phyloP scores from a whole-genome alignment of 2,329 filamentous ascomycete species.

The Colletotrichum sublineola region DNA sequence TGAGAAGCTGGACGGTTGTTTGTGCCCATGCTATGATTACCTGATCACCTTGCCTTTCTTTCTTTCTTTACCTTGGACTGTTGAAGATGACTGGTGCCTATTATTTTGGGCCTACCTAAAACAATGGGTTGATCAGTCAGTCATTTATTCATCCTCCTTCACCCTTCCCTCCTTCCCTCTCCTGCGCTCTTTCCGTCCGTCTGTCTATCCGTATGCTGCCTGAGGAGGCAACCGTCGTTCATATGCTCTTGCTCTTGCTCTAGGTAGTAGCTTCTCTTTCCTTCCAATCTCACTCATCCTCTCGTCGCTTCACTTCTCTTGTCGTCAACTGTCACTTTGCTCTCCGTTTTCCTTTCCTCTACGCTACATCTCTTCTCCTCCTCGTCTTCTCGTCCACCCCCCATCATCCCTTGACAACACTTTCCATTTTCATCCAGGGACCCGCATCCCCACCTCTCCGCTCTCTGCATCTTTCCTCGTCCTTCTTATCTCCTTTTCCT shows the following conservation, averaged over 20 bases:
- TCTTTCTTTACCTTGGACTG: not conserved
- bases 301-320: not conserved
- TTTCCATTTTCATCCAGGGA: conserved; percentile 1
- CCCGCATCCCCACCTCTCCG: not conserved
- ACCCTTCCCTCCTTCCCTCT: not conserved
- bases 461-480: not conserved
- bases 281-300: not conserved
- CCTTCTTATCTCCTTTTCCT: not conserved
- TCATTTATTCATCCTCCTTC: not conserved
- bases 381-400: not conserved
- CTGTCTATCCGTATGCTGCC: not conserved
- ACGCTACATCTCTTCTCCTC: not conserved
- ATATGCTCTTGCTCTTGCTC: not conserved
- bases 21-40: not conserved
- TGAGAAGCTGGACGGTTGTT: not conserved
- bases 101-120: conserved; percentile 15
- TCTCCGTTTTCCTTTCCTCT: not conserved
- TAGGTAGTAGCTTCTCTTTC: not conserved
- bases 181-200: not conserved
- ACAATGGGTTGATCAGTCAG: conserved; percentile 18
- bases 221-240: not conserved
- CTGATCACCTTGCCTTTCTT: no score
- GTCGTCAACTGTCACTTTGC: not conserved
- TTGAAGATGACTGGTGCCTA: not conserved
- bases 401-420: not conserved